Conservation (phyloP, 2,329 filamentous ascomycete genomes). For the Penicillium sp. region DNA sequence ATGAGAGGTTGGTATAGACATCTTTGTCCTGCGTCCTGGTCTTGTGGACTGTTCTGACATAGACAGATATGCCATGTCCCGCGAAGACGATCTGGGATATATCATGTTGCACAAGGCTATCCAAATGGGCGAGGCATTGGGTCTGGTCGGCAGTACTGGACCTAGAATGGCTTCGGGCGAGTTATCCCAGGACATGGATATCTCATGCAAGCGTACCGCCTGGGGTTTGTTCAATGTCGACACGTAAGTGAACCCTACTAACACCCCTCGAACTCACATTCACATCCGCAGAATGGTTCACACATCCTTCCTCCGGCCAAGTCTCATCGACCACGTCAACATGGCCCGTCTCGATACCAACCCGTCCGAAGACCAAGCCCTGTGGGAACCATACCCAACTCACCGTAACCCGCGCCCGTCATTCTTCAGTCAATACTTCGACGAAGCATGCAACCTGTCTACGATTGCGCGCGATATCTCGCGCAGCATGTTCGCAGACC, state of each 20-base stretch:
- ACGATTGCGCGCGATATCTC: slow-evolving; percentile 39
- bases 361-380: slow-evolving; percentile 16
- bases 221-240: slow-evolving; percentile 42
- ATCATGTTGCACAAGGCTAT: slow-evolving; percentile 38
- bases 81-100: slow-evolving; percentile 38
- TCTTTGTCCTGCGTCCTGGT: neutral
- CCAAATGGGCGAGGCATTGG: slow-evolving; percentile 32
- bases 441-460: slow-evolving; percentile 34
- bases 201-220: slow-evolving; percentile 31
- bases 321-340: slow-evolving; percentile 36
- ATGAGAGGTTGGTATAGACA: slow-evolving; percentile 31
- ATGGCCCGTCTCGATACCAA: slow-evolving; percentile 20
- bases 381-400: slow-evolving; percentile 35
- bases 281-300: slow-evolving; percentile 30
- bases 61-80: slow-evolving; percentile 36
- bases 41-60: neutral
- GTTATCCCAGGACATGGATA: slow-evolving; percentile 30
- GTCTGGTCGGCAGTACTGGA: slow-evolving; percentile 29
- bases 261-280: neutral
- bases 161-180: slow-evolving; percentile 21
- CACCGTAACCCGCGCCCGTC: slow-evolving; percentile 28
- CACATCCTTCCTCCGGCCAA: slow-evolving; percentile 35
- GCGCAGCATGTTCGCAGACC: slow-evolving; percentile 28
- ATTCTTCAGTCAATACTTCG: slow-evolving; percentile 32
- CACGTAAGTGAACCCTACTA: slow-evolving; percentile 27